Percentiles rank a stretch among this genome's conserved stretches.
These are phyloP conservation scores for Scheffersomyces insectosa DNA, from an alignment of 1,139 yeast genomes.

Conservation along the genomic window DNA sequence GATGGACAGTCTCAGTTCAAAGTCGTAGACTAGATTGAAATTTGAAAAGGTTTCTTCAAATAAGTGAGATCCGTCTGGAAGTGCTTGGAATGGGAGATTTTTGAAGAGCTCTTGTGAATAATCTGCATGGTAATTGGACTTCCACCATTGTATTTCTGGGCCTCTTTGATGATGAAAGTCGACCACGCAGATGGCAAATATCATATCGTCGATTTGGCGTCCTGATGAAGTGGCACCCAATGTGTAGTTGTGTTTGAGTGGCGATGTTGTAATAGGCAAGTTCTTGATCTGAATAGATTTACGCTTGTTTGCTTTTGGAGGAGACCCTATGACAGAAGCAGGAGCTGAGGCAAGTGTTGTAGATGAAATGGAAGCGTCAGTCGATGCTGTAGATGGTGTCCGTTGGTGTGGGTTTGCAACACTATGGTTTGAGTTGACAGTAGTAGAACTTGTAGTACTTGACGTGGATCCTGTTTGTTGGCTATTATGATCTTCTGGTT, in stretches of 20 bases:
- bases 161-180: slow-evolving; percentile 95
- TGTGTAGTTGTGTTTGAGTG: slow-evolving; percentile 5
- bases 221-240: not conserved
- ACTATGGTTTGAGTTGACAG: not conserved
- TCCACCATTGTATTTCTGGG: slow-evolving; percentile 94
- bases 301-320: not conserved
- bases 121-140: slow-evolving; percentile 56
- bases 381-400: not conserved
- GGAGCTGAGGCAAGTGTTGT: slow-evolving; percentile 8
- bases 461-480: not conserved
- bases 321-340: not conserved
- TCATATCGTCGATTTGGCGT: slow-evolving; percentile 31
- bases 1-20: slow-evolving; percentile 46
- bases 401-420: too few relatives aligned
- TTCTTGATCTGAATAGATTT: slow-evolving; percentile 38
- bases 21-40: slow-evolving; percentile 82
- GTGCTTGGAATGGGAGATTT: slow-evolving; percentile 88
- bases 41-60: slow-evolving; percentile 93
- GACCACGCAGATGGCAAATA: slow-evolving; percentile 85
- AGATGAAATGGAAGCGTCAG: slow-evolving; percentile 1
- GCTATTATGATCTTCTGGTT: not conserved
- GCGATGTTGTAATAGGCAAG: slow-evolving; percentile 27
- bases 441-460: not conserved
- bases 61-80: slow-evolving; percentile 93
- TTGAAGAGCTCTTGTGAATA: slow-evolving; percentile 64